Percentiles rank a stretch among this genome's conserved stretches.
These are phyloP conservation scores for Cadophora sp. DNA, from an alignment of 2,329 filamentous ascomycete species.

Conservation along the genomic window DNA sequence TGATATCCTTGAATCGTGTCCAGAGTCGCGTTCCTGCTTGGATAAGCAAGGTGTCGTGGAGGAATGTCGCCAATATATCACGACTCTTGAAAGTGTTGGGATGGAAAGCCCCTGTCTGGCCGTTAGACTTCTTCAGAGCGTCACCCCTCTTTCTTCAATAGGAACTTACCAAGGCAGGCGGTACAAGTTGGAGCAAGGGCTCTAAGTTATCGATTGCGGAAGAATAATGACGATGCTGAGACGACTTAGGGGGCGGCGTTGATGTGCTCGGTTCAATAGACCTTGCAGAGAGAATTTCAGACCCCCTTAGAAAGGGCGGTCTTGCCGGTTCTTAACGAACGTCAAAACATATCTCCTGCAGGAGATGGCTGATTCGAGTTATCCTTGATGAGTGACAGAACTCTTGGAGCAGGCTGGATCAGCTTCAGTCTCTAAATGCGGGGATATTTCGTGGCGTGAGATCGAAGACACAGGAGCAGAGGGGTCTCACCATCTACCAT, in stretches of 20 bases:
- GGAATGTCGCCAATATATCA: constrained; percentile 32
- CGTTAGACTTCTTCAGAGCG: constrained; percentile 5
- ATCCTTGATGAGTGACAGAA: constrained; percentile 14
- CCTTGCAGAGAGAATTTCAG: constrained; percentile 37
- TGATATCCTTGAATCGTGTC: constrained; percentile 13
- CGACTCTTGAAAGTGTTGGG: constrained; percentile 15
- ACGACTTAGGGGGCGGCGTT: constrained; percentile 3
- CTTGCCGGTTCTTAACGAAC: constrained; percentile 30
- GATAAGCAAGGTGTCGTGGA: constrained; percentile 26
- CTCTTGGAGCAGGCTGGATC: constrained; percentile 35
- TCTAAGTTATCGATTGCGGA: neutral
- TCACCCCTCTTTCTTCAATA: neutral
- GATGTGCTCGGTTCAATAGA: constrained; percentile 18
- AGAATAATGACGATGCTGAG: constrained; percentile 17
- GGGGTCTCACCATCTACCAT: constrained; percentile 27
- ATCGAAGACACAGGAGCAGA: constrained; percentile 23
- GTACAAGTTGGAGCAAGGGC: constrained; percentile 12
- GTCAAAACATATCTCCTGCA: constrained; percentile 15
- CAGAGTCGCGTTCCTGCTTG: constrained; percentile 33
- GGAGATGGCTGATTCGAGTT: constrained; percentile 16
- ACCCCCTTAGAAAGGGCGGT: constrained; percentile 36
- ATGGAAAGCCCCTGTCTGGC: neutral
- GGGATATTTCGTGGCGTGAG: constrained; percentile 21
- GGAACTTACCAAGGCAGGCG: neutral
- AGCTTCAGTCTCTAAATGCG: constrained; percentile 31